Percentiles rank a stretch among this genome's conserved stretches.
Evolutionary conservation across 768 basidiomycete genomes (phyloP).

Genomic region (Kwoniella mangroviensis): DNA sequence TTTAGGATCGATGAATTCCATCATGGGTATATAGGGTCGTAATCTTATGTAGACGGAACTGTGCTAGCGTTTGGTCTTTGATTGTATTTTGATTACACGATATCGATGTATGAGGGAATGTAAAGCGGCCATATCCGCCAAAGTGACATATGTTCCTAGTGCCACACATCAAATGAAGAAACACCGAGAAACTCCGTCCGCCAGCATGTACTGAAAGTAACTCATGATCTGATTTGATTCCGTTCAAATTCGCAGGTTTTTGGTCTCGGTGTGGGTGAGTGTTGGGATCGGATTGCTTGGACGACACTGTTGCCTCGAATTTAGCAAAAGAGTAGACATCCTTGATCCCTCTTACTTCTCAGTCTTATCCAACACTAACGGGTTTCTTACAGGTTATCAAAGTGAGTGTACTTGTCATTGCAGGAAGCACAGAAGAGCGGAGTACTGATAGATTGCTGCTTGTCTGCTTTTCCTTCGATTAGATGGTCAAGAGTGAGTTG

Average conservation of each 20-base stretch:
- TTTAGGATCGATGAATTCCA: slow-evolving; percentile 11
- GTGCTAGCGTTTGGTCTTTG: no score
- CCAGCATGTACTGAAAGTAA: neutral
- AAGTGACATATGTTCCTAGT: neutral
- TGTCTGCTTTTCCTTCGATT: slow-evolving; percentile 7
- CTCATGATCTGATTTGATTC: slow-evolving; percentile 4
- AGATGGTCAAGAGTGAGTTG: slow-evolving; percentile 55
- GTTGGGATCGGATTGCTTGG: neutral
- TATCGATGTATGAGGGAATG: neutral
- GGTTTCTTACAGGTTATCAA: slow-evolving; percentile 29
- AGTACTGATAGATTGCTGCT: slow-evolving; percentile 1
- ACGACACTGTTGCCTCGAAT: neutral
- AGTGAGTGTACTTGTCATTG: slow-evolving; percentile 16
- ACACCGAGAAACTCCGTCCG: slow-evolving; percentile 36
- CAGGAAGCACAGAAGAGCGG: neutral
- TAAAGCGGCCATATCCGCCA: slow-evolving; percentile 1
- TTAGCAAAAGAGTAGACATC: neutral
- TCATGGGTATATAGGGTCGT: neutral
- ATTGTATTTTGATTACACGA: no score
- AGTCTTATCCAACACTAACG: slow-evolving; percentile 22
- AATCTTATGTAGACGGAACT: neutral
- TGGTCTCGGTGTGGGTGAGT: neutral
- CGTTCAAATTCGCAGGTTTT: slow-evolving; percentile 3
- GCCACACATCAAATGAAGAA: slow-evolving; percentile 11
- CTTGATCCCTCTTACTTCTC: slow-evolving; percentile 6